These are phyloP conservation scores for Zea luxurians DNA, from an alignment of 176 grass and related monocot genomes.

Conservation along the genomic window DNA sequence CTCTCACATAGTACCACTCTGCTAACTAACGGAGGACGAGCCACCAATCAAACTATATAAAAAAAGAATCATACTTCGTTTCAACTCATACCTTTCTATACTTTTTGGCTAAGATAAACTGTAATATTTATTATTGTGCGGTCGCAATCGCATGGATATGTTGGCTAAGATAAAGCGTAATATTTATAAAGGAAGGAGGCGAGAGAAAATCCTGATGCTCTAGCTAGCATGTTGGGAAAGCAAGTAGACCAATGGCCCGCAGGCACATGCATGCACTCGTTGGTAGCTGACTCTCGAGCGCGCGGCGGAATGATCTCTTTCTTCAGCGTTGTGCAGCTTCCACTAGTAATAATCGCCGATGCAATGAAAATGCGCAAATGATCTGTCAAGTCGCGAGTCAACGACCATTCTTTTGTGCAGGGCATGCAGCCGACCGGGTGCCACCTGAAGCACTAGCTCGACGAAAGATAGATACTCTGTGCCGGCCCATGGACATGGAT, in stretches of 20 bases:
- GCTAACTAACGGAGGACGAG: too few relatives aligned
- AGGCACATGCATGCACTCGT: background rate
- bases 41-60: too few relatives aligned
- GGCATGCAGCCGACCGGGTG: conserved; percentile 16
- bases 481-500: too few relatives aligned
- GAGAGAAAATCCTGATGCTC: background rate
- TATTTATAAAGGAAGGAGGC: background rate
- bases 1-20: too few relatives aligned
- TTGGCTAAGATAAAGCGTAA: background rate
- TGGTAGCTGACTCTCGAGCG: background rate
- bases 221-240: background rate
- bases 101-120: too few relatives aligned
- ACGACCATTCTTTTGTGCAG: conserved; percentile 17
- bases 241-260: background rate
- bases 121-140: too few relatives aligned
- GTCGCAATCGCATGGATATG: too few relatives aligned
- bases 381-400: conserved; percentile 33
- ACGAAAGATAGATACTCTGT: background rate
- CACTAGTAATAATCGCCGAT: background rate
- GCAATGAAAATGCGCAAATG: background rate
- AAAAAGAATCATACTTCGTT: too few relatives aligned
- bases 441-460: conserved; percentile 20
- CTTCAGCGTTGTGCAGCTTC: background rate
- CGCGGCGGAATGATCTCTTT: background rate
- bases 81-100: too few relatives aligned